Evolutionary conservation across 257 asterid genomes (phyloP).

Genomic region (Scutellaria galericulata): DNA sequence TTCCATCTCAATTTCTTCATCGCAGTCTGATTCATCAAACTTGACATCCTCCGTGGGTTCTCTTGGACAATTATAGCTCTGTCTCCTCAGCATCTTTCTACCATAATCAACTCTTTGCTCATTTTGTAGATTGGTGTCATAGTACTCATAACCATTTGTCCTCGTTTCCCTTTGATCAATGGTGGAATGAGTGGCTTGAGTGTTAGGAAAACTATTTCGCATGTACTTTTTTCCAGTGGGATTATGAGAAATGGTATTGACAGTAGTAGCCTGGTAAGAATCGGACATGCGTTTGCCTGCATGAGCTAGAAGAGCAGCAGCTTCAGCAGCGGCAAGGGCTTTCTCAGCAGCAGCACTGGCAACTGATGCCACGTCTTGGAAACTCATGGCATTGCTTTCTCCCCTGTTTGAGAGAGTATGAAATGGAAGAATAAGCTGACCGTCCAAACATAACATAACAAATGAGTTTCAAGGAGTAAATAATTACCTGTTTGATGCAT

Average conservation of each 20-base stretch:
- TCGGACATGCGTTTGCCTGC: conserved; percentile 49
- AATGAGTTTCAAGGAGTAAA: neutral
- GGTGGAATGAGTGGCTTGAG: neutral
- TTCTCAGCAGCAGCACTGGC: conserved; percentile 91
- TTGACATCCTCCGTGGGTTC: conserved; percentile 43
- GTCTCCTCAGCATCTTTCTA: conserved; percentile 56
- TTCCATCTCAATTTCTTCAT: conserved; percentile 82
- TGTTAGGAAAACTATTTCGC: conserved; percentile 18
- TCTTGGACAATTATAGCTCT: conserved; percentile 61
- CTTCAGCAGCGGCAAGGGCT: conserved; percentile 91
- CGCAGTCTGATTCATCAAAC: conserved; percentile 71
- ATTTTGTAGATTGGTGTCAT: conserved; percentile 24
- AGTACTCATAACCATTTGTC: conserved; percentile 34
- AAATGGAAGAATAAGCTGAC: conserved; percentile 12
- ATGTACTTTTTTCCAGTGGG: conserved; percentile 28
- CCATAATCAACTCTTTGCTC: conserved; percentile 30
- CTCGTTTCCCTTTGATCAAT: conserved; percentile 35
- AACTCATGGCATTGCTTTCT: conserved; percentile 43
- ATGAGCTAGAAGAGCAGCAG: conserved; percentile 72
- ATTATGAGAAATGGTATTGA: conserved; percentile 11
- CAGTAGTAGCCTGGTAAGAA: conserved; percentile 28
- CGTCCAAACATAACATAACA: neutral
- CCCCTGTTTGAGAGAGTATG: conserved; percentile 37
- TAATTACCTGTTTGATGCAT: conserved; percentile 55
- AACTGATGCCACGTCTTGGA: conserved; percentile 73